Percentiles rank a stretch among this genome's conserved stretches.
These are phyloP conservation scores for Melanogaster broomeanus DNA, from an alignment of 768 basidiomycete genomes.

Conservation along the genomic window DNA sequence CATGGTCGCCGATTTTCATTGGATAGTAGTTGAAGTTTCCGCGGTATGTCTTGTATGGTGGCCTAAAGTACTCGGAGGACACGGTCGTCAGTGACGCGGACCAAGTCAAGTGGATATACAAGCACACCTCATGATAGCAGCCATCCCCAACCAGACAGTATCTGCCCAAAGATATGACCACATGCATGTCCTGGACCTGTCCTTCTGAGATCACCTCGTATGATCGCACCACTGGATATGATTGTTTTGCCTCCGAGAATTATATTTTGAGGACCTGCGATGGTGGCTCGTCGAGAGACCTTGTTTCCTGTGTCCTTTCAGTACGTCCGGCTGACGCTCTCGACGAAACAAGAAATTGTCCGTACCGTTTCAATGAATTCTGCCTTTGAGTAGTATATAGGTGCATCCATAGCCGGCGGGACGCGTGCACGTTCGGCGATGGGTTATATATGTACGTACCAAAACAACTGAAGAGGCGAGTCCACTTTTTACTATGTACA, in stretches of 20 bases:
- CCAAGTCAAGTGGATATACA: not conserved
- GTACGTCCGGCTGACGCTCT: constrained; percentile 4
- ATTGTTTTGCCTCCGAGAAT: constrained; percentile 97
- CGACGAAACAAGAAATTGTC: not conserved
- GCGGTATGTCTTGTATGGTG: constrained; percentile 87
- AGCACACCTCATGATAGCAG: constrained; percentile 78
- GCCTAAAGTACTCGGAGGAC: constrained; percentile 45
- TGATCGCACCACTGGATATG: constrained; percentile 86
- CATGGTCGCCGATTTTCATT: constrained; percentile 95
- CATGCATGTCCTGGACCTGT: constrained; percentile 90
- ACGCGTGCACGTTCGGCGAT: constrained; percentile 15
- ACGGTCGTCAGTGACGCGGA: not conserved
- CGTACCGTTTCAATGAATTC: constrained; percentile 90
- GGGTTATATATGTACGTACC: constrained; percentile 3
- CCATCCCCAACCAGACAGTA: constrained; percentile 93
- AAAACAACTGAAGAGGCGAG: no score
- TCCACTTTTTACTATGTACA: not conserved
- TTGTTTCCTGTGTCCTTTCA: constrained; percentile 92
- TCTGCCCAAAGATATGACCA: constrained; percentile 89
- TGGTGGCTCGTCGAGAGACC: constrained; percentile 88
- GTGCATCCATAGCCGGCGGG: constrained; percentile 56
- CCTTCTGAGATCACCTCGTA: constrained; percentile 90
- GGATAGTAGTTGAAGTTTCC: constrained; percentile 97
- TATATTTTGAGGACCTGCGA: constrained; percentile 94
- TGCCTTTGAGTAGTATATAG: constrained; percentile 75